Base-by-base conservation (phyloP, 2,329 filamentous ascomycete species). In the Ophiostoma novo-ulmi region DNA sequence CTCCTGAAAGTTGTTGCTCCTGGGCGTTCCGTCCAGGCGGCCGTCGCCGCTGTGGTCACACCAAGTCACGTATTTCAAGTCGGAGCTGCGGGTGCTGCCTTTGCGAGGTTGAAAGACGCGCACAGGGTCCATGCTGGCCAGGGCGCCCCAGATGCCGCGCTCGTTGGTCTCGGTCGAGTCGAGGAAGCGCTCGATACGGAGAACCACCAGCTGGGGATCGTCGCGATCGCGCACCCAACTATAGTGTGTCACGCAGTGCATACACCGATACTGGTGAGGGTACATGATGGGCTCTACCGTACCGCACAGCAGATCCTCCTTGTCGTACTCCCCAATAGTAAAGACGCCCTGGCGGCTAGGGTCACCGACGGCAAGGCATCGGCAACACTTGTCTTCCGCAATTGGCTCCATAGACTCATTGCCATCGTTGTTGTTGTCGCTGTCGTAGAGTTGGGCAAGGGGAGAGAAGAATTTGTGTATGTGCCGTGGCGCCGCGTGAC, bases 211-310 rank as follows among this genome's bases (percentile, higher is more conserved):
- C 61, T 13, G 11, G 14, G 61, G 61, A 35, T 64, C 61, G 1
- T 31, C 26, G 31, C 17, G 31, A 6, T 64, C 61, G 31, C 61
- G 35, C 61, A 64, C 61, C 61, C 61, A 64, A 35, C 61, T 64
- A 35, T 36, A 64, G 31, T 64, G 35, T 3, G 61, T 38, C 14
- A 35, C 20, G 35, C 61, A 64, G 17, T 64, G 22, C 13, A 64
- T 36, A 35, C 61, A 64, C 61, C 14, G 35, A 35, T 64, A 64
- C 61, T 64, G 61, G 61, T 64, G 61, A 7, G 31, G 61, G 61
- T 64, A 64, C 31, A 38, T 14, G 61, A 64, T 38, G 55, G 55
- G 52, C 22, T 22, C 52, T 10, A 31, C 52, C 14, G 26, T 31
- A 20, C 31, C 31, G 35, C 35, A 20, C 31, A 36, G 6, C 26